Percentiles rank a stretch among this genome's conserved stretches.
Conservation (phyloP, 1,284 basidiomycete species). For the Trichosporon faecale region DNA sequence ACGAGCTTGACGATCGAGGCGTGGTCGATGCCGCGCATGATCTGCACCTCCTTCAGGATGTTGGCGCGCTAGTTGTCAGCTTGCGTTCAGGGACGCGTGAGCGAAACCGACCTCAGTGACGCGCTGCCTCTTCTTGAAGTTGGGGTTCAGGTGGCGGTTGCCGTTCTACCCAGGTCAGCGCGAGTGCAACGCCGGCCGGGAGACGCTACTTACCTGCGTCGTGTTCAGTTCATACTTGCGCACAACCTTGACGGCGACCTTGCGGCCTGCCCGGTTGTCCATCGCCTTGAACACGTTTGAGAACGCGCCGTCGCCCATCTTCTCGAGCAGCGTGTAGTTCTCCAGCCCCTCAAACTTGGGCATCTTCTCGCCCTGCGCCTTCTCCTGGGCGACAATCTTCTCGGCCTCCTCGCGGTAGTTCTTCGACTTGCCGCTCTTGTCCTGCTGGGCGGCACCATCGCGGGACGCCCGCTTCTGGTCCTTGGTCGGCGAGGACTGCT, state of each 20-base stretch:
- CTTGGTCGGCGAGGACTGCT: constrained; percentile 15
- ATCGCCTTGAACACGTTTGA: constrained; percentile 96
- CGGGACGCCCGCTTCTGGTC: constrained; percentile 1
- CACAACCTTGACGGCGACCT: constrained; percentile 95
- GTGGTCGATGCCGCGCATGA: constrained; percentile 94
- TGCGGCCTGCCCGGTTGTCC: constrained; percentile 70
- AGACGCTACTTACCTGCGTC: constrained; percentile 76
- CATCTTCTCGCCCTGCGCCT: constrained; percentile 70
- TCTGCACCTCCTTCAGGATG: constrained; percentile 99
- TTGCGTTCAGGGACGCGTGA: neutral
- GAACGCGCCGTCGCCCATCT: constrained; percentile 99
- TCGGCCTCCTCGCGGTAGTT: constrained; percentile 63
- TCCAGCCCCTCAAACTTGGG: constrained; percentile 81
- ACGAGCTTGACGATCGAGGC: constrained; percentile 83
- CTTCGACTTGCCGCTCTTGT: constrained; percentile 11
- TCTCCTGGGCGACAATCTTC: constrained; percentile 73
- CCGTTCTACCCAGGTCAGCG: constrained; percentile 60
- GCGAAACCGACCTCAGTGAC: constrained; percentile 76
- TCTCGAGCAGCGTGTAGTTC: constrained; percentile 73
- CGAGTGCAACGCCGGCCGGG: neutral
- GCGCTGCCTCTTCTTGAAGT: constrained; percentile 90
- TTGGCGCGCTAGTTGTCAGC: constrained; percentile 74
- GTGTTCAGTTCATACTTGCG: constrained; percentile 94
- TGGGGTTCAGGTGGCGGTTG: constrained; percentile 84
- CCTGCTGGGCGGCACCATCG: constrained; percentile 18